A percentile compares a stretch with the other conserved stretches of the same genome.
These are phyloP conservation scores for Halenospora varia DNA, from an alignment of 495 filamentous ascomycete species.

Conservation along the genomic window DNA sequence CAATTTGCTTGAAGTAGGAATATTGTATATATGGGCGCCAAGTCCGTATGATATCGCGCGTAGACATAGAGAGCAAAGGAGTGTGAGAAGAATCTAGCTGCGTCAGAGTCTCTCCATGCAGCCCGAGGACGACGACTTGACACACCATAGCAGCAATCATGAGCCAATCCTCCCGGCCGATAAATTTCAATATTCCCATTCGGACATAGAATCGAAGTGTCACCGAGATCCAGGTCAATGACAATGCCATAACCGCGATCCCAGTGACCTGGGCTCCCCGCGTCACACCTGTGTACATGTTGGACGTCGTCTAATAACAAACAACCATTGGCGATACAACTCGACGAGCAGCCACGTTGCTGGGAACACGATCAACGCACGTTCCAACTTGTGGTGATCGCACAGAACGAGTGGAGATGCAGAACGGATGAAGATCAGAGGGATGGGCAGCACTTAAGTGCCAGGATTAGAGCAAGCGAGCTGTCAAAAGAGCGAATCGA, in stretches of 20 bases:
- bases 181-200: conserved; percentile 16
- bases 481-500: not conserved
- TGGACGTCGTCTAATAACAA: not conserved
- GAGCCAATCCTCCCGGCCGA: conserved; percentile 24
- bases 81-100: conserved; percentile 16
- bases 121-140: not conserved
- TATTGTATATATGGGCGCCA: conserved; percentile 22
- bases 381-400: not conserved
- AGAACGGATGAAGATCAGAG: not conserved
- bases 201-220: conserved; percentile 22
- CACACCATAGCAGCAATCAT: conserved; percentile 22
- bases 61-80: conserved; percentile 19
- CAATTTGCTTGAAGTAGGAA: not conserved
- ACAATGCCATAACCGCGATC: conserved; percentile 15
- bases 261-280: conserved; percentile 21
- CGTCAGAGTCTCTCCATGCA: not conserved
- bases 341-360: too few species aligned
- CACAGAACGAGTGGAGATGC: not conserved
- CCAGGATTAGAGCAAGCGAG: not conserved
- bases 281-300: conserved; percentile 11
- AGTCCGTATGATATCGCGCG: conserved; percentile 10
- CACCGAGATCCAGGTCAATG: conserved; percentile 20
- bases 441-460: not conserved
- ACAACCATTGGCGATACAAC: not conserved
- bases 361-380: not conserved